phyloP scores from a whole-genome alignment of 768 basidiomycete species.

The Macrolepiota fuliginosa region DNA sequence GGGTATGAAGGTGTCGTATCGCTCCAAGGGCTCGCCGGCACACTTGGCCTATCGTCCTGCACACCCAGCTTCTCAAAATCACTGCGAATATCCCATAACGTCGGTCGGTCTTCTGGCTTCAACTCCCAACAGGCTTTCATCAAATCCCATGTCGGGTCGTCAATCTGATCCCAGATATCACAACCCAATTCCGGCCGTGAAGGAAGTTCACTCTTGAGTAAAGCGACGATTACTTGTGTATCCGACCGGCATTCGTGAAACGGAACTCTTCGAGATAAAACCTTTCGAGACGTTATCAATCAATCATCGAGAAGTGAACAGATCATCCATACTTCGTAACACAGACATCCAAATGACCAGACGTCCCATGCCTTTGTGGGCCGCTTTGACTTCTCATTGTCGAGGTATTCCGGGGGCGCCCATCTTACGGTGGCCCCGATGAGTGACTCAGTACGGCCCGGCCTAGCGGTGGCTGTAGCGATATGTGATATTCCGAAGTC shows the following conservation, averaged over 20 bases:
- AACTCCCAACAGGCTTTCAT: neutral
- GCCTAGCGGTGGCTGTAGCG: neutral
- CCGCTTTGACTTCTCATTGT: no score
- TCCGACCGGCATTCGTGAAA: neutral
- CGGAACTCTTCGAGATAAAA: neutral
- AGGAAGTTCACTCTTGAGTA: neutral
- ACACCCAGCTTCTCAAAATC: no score
- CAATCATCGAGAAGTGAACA: no score
- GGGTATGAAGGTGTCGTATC: neutral
- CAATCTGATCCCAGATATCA: neutral
- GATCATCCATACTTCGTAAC: no score
- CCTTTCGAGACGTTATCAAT: neutral
- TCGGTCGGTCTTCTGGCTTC: neutral
- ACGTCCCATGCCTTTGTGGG: no score
- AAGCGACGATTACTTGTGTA: neutral
- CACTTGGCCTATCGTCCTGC: neutral
- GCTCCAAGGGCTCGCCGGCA: neutral
- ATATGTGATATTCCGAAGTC: conserved; percentile 6
- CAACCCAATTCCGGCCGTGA: neutral
- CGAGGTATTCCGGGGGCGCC: no score
- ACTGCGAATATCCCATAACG: neutral
- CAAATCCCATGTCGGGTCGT: neutral
- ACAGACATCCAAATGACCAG: no score
- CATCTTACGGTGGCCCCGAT: no score
- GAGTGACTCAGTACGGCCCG: no score